Base-by-base conservation (phyloP, 768 basidiomycete species). In the Hericium coralloides region DNA sequence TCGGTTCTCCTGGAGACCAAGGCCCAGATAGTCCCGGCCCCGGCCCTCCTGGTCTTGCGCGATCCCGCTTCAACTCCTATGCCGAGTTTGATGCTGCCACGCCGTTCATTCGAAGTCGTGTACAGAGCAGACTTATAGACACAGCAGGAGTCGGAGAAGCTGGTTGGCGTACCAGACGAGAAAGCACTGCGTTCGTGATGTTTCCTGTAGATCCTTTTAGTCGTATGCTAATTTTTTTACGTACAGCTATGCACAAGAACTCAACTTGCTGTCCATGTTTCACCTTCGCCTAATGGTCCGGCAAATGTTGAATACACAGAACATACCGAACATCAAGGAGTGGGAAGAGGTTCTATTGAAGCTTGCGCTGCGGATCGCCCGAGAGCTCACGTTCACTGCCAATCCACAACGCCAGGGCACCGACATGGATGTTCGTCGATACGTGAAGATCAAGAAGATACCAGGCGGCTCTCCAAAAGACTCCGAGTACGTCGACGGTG, bases 361-460 rank as follows among this genome's bases (percentile, higher is more conserved):
- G 63, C 75, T 98, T 17, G 84, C 95, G 1, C 80, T 98, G 49
- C 84, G 87, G 41, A 89, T 95, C 47, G 91, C 94, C 3, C 83
- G 84, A 20, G 89, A 92, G 56, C 75, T 95, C 57, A 88, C 90
- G 0, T 91, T 93, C 67, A 87, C 87, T 2, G 73, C 80, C 31
- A 66, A 76, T 36, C 77, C 80, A 9, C 84, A 91, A 61, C 80
- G 85, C 5, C 85, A 91, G 67, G 92, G 92, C 2, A 90, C 93
- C 63, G 89, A 92, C 60, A 94, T 98, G 84, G 97, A 98, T 69
- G 87, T 97, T 22, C 79, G 95, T 36, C 82, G 87, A 39, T 97
- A 95, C 64, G 93, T 98, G 49, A 98, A 98, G 73, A 95, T 98
- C 71, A 98, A 99, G 76, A 95, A 95, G 72, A 88, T 98, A 15